These are phyloP conservation scores for Kuraishia hungarica DNA, from an alignment of 805 yeast species.

Conservation along the genomic window DNA sequence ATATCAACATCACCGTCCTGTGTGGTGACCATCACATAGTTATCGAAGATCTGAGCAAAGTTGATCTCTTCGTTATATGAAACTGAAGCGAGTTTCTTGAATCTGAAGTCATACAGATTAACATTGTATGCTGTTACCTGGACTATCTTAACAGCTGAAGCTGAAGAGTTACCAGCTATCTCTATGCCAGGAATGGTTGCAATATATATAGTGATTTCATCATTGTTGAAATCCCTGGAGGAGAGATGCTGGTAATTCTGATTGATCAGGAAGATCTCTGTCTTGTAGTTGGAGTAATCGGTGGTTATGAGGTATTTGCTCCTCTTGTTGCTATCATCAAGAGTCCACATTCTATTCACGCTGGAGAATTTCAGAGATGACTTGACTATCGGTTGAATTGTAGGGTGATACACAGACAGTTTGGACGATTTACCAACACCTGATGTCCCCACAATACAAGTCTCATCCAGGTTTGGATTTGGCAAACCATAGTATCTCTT, in stretches of 20 bases:
- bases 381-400: conserved; percentile 58
- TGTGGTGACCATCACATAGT: conserved; percentile 52
- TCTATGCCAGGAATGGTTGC: conserved; percentile 33
- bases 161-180: background rate
- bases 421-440: conserved; percentile 53
- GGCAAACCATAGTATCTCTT: conserved; percentile 49
- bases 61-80: conserved; percentile 54
- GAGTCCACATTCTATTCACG: conserved; percentile 70
- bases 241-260: conserved; percentile 54
- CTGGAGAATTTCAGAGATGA: conserved; percentile 66
- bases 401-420: conserved; percentile 55
- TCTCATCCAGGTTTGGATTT: conserved; percentile 61
- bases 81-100: conserved; percentile 42
- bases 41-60: conserved; percentile 53
- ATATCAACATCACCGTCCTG: conserved; percentile 66
- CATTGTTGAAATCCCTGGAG: conserved; percentile 53
- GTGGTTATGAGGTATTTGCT: conserved; percentile 64
- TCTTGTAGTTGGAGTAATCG: conserved; percentile 51
- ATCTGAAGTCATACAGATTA: conserved; percentile 51
- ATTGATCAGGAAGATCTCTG: conserved; percentile 60
- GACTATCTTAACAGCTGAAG: conserved; percentile 31
- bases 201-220: conserved; percentile 57
- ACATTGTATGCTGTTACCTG: conserved; percentile 69
- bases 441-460: conserved; percentile 59
- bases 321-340: conserved; percentile 27